Evolutionary conservation across 2,329 filamentous ascomycete species (phyloP).

Genomic region (Didymella exigua): DNA sequence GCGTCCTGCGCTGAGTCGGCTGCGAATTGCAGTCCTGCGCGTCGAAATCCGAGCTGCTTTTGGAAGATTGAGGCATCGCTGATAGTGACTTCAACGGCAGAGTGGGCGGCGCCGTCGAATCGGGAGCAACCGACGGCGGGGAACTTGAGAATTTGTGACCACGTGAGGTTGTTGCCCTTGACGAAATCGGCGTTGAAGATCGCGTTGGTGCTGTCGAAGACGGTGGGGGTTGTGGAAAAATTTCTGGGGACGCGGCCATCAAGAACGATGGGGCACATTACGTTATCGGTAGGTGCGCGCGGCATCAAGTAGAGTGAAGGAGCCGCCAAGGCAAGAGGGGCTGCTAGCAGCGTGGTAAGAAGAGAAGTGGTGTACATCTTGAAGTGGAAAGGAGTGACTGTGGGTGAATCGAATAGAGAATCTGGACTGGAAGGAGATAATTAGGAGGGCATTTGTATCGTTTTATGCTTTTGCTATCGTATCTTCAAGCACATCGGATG

Average conservation of each 20-base stretch:
- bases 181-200: conserved; percentile 61
- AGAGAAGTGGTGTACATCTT: conserved; percentile 34
- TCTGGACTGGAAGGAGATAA: background rate
- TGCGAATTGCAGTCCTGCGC: conserved; percentile 62
- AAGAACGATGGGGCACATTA: conserved; percentile 46
- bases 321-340: conserved; percentile 35
- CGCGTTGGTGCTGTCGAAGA: conserved; percentile 44
- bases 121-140: conserved; percentile 50
- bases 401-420: background rate
- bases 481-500: background rate
- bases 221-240: conserved; percentile 27
- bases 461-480: background rate
- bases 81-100: conserved; percentile 62
- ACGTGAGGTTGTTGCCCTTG: conserved; percentile 59
- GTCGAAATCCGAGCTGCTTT: conserved; percentile 65
- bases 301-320: conserved; percentile 19
- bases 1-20: conserved; percentile 58
- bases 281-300: conserved; percentile 11
- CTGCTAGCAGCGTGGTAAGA: conserved; percentile 26
- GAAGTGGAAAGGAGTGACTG: conserved; percentile 11
- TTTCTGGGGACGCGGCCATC: conserved; percentile 44
- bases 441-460: background rate
- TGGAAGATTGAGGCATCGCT: conserved; percentile 65
- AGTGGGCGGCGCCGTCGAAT: conserved; percentile 54
- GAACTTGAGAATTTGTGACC: conserved; percentile 59